Conservation (phyloP, 2,329 filamentous ascomycete species). For the Aquanectria penicillioides region DNA sequence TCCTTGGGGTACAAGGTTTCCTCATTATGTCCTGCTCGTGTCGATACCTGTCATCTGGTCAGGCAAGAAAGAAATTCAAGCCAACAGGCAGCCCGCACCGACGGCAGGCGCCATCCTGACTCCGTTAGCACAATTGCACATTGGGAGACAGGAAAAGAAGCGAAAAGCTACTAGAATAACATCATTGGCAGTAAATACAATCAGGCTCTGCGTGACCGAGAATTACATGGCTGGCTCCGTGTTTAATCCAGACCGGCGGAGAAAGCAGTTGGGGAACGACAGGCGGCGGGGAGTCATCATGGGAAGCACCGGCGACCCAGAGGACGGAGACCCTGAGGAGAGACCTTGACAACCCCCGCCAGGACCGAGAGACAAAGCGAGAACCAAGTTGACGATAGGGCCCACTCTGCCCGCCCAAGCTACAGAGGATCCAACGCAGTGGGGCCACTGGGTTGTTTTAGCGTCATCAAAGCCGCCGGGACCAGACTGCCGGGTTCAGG, state of each 20-base stretch:
- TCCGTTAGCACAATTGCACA: background rate
- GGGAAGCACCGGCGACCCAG: conserved; percentile 3
- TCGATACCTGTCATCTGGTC: background rate
- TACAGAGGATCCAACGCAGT: conserved; percentile 29
- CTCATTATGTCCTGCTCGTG: background rate
- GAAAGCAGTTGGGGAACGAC: conserved; percentile 1
- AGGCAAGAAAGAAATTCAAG: no score
- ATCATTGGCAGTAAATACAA: no score
- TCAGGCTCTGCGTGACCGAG: no score
- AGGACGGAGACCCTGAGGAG: background rate
- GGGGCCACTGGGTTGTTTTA: conserved; percentile 42
- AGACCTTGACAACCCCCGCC: background rate
- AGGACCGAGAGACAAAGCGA: background rate
- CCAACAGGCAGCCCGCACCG: no score
- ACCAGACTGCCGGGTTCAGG: conserved; percentile 46
- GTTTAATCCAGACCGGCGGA: background rate
- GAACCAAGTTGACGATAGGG: conserved; percentile 9
- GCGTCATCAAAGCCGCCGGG: conserved; percentile 44
- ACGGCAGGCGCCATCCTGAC: no score
- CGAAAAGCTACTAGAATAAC: no score
- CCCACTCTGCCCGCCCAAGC: conserved; percentile 30
- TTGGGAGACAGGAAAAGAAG: background rate
- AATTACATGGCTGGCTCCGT: no score
- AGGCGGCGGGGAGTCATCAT: background rate
- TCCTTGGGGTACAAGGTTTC: background rate